phyloP scores from a whole-genome alignment of 129 eudicot species.

The Gnaphalium uliginosum region DNA sequence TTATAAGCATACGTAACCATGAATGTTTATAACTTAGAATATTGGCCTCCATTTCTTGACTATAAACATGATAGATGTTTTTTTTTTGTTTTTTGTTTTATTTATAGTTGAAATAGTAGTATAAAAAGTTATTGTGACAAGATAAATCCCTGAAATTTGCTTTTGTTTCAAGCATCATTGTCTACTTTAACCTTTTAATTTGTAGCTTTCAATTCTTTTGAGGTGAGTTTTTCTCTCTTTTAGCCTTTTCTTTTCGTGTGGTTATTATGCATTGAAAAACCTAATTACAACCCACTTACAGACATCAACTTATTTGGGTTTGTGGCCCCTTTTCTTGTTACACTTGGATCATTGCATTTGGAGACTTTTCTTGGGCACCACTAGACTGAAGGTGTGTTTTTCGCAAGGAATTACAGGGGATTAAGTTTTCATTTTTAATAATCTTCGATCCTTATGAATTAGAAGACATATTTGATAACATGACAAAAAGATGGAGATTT shows the following conservation, averaged over 20 bases:
- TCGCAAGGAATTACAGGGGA: too few species aligned
- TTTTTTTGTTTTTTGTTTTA: not conserved
- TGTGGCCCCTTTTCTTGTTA: constrained; percentile 30
- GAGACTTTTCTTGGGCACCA: constrained; percentile 21
- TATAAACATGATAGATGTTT: not conserved
- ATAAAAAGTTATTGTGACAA: not conserved
- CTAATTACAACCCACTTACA: constrained; percentile 36
- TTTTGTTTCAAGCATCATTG: constrained; percentile 66
- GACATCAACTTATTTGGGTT: constrained; percentile 29
- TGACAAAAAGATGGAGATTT: too few species aligned
- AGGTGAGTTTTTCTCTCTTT: constrained; percentile 42
- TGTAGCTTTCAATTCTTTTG: constrained; percentile 66
- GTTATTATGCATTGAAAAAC: constrained; percentile 24
- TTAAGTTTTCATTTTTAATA: too few species aligned
- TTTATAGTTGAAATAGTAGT: not conserved
- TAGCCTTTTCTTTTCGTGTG: constrained; percentile 25
- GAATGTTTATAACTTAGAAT: not conserved
- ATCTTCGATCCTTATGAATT: too few species aligned
- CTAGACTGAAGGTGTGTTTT: too few species aligned
- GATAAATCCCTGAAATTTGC: constrained; percentile 44
- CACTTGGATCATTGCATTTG: constrained; percentile 45
- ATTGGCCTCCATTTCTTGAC: not conserved
- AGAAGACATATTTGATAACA: too few species aligned
- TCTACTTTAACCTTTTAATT: constrained; percentile 36
- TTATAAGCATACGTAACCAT: not conserved